Evolutionary conservation across 2,329 filamentous ascomycete genomes (phyloP).

Genomic region (Macrophomina tecta): DNA sequence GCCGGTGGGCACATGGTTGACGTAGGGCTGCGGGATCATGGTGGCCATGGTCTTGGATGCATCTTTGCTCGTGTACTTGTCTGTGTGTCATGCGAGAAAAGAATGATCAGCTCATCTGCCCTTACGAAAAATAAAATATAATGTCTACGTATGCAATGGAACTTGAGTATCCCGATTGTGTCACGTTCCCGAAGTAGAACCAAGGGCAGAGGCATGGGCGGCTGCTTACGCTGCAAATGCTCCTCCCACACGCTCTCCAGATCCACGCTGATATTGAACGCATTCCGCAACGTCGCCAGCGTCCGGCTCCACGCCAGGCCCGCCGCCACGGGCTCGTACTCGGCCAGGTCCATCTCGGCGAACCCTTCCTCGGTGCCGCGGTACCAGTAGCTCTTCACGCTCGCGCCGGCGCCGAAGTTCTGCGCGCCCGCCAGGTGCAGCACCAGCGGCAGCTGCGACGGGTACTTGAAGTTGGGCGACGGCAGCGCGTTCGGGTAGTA

Average conservation of each 20-base stretch:
- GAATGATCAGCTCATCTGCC: constrained; percentile 4
- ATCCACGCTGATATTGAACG: constrained; percentile 44
- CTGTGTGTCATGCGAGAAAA: constrained; percentile 13
- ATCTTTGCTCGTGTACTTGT: constrained; percentile 32
- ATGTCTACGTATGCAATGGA: constrained; percentile 8
- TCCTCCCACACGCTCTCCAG: constrained; percentile 42
- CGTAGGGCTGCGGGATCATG: constrained; percentile 40
- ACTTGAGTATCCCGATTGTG: background rate
- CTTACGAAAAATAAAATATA: background rate
- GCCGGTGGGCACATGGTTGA: constrained; percentile 50
- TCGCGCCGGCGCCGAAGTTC: constrained; percentile 39
- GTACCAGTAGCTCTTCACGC: constrained; percentile 49
- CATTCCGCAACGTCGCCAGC: constrained; percentile 44
- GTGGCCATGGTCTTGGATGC: constrained; percentile 38
- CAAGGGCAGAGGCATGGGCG: background rate
- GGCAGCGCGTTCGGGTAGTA: constrained; percentile 52
- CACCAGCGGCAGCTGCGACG: constrained; percentile 44
- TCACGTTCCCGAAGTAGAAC: background rate
- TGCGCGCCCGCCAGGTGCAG: constrained; percentile 50
- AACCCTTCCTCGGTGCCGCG: constrained; percentile 47
- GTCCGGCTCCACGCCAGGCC: constrained; percentile 52
- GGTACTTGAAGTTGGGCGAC: constrained; percentile 46
- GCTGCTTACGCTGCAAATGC: constrained; percentile 38
- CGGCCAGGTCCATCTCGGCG: constrained; percentile 47
- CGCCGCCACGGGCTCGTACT: constrained; percentile 50